Conservation (phyloP, 805 yeast species). For the Wickerhamiella allomyrinae region DNA sequence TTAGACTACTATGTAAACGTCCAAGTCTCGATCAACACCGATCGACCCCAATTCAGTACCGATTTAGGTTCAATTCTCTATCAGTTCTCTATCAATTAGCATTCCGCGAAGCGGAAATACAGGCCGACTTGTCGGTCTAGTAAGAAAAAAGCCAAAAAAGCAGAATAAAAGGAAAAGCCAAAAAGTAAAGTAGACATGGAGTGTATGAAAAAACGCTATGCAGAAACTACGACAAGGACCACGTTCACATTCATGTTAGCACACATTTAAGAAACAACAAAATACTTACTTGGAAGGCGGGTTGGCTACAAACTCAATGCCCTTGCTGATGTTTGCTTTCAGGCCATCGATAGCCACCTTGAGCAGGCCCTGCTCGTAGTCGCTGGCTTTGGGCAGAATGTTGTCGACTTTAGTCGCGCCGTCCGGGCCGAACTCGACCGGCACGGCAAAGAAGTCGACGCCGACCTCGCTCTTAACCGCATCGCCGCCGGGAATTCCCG, state of each 20-base stretch:
- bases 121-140: no score
- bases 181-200: no score
- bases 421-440: constrained; percentile 54
- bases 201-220: no score
- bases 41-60: no score
- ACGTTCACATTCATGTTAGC: neutral
- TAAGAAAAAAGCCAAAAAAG: no score
- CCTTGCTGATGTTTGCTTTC: constrained; percentile 84
- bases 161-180: no score
- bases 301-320: constrained; percentile 58
- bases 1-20: no score
- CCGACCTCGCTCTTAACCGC: constrained; percentile 60
- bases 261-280: neutral
- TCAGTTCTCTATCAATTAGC: no score
- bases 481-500: constrained; percentile 32
- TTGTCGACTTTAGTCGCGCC: constrained; percentile 56
- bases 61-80: no score
- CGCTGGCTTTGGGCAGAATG: constrained; percentile 51
- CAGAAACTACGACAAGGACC: no score
- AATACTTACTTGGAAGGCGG: constrained; percentile 14
- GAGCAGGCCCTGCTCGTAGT: constrained; percentile 75
- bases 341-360: constrained; percentile 76
- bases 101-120: no score
- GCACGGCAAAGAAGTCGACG: constrained; percentile 63
- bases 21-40: no score